Base-by-base conservation (phyloP, 306 rosid genomes). In the Morella rubra region DNA sequence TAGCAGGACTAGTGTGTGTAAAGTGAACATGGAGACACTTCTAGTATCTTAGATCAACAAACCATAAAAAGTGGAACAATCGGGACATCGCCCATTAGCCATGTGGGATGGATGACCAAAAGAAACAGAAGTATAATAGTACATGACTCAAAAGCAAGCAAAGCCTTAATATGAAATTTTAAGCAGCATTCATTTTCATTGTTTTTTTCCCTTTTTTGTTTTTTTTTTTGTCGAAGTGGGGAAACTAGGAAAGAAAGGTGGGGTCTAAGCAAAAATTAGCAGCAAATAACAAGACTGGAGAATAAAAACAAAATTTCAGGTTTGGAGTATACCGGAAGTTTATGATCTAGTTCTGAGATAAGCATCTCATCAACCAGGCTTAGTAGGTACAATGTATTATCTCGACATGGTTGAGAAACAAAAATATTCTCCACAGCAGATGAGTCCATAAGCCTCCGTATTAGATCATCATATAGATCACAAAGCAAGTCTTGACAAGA, bases 341-440 rank as follows among this genome's bases (percentile, higher is more conserved):
- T 87, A 83, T 78, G 85, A 74, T 95, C 96, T 70, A 88, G 77
- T 89, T 92, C 98, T 24, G 96, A 83, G 70, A 88, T 82, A 80
- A 95, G 92, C 90, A 92, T 84, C 86, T 95, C 97, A 73, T 95
- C 98, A 65, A 92, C 85, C 85, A 95, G 84, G 80, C 82, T 92
- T 85, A 92, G 83, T 79, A 95, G 91, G 85, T 88, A 95, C 71
- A 92, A 73, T 15, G 96, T 80, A 87, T 95, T 95, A 82, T 95
- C 98, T 69, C 98, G 91, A 84, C 97, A 92, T 67, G 98, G 98
- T 81, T 95, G 98, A 1, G 89, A 86, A 70, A 84, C 68, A 71
- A 95, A 86, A 78, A 89, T 85, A 86, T 88, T 92, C 77, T 95
- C 98, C 65, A 46, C 88, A 77, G 91, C 86, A 80, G 96, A 95